Conservation (phyloP, 108 stramenopile species). For the Cyclotella atomus region DNA sequence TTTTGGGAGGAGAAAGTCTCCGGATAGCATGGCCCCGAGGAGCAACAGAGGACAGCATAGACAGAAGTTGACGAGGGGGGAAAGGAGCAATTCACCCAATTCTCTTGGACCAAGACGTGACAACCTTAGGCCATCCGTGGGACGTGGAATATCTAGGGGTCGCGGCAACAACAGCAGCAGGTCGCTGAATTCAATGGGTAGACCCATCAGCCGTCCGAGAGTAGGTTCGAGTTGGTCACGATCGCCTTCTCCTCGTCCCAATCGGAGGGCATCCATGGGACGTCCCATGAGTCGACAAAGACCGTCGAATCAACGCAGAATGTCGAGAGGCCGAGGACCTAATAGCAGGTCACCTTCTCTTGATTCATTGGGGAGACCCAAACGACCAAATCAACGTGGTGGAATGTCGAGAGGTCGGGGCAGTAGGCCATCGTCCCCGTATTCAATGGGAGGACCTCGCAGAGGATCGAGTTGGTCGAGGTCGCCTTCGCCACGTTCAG, state of each 20-base stretch:
- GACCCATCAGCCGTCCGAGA: no score
- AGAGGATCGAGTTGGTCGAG: not conserved
- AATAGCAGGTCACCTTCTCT: not conserved
- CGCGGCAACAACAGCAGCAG: not conserved
- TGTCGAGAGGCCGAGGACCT: not conserved
- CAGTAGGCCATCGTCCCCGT: not conserved
- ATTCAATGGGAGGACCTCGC: not conserved
- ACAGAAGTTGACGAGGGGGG: not conserved
- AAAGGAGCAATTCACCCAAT: not conserved
- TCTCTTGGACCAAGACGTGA: no score
- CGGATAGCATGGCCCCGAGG: not conserved
- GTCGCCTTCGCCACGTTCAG: not conserved
- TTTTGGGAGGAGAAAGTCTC: not conserved
- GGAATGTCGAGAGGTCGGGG: not conserved
- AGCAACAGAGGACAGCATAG: not conserved
- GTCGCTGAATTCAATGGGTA: not conserved
- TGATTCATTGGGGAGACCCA: not conserved
- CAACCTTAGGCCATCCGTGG: not conserved
- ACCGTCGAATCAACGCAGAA: not conserved
- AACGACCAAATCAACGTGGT: not conserved
- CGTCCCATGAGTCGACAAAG: not conserved
- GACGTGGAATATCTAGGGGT: constrained; percentile 6
- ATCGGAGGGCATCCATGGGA: no score
- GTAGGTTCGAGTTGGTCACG: not conserved
- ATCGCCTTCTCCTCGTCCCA: not conserved